Base-by-base conservation (phyloP, 805 yeast genomes). In the Yarrowia yakushimensis region DNA sequence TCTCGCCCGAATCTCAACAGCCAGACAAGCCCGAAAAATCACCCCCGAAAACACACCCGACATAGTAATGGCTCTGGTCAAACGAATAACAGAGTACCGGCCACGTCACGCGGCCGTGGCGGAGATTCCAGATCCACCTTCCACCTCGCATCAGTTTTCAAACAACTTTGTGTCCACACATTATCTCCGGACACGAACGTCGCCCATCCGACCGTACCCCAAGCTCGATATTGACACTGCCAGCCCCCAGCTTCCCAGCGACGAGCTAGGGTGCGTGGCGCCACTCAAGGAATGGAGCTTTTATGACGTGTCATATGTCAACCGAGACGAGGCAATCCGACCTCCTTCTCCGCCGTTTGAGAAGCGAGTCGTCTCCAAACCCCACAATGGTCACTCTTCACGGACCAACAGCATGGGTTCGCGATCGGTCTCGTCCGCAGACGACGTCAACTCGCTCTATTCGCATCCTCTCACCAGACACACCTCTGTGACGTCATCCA, bases 391-490 rank as follows among this genome's bases (percentile, higher is more conserved):
- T 9, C 42, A 48, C 55, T 15, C 39, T 10, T 34, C 59, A 18
- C 59, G 59, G 12, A 52, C 59, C n/a, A 52, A 36, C 59, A 36
- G 43, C 59, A 36, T 52, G 42, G 59, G 59, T 13, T 52, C 59
- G 28, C 41, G 57, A 11, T 48, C 57, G 10, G 41, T 48, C 12
- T 31, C 41, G 5, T 52, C 59, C 17, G 10, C 43, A 9, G 61
- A 55, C 7, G 46, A 55, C 22, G 33, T 18, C 23, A 54, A 37
- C 39, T 55, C 61, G 22, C 36, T 41, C 27, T 55, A 55, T 22
- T 55, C 61, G 17, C 48, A 55, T 6, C 48, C 46, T 6, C 39
- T 41, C 28, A 28, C 61, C 6, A 28, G 48, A 10, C 46, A 41
- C 39, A 39, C 48, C 13, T 41, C 61, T 1, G 28, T 41, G 22